These are phyloP conservation scores for Liquidambar formosana DNA, from an alignment of 164 flowering plant species.

Conservation along the genomic window DNA sequence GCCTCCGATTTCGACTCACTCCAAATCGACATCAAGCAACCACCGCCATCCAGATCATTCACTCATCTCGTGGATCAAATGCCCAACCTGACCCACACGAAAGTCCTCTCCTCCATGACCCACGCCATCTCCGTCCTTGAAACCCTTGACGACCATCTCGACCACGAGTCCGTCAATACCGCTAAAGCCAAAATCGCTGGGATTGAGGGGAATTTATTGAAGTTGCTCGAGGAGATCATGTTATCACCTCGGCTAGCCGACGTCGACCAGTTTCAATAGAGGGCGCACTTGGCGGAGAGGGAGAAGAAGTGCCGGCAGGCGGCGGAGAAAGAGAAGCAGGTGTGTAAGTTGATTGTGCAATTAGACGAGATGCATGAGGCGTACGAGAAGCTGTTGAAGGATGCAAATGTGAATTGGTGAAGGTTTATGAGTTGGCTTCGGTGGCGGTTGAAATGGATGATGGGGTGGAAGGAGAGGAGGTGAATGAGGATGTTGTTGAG, in stretches of 20 bases:
- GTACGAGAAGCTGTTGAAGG: conserved; percentile 65
- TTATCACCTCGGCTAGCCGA: conserved; percentile 35
- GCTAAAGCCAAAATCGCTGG: conserved; percentile 43
- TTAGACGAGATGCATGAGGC: conserved; percentile 87
- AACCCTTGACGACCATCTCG: conserved; percentile 65
- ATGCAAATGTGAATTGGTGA: conserved; percentile 69
- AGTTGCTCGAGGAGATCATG: conserved; percentile 48
- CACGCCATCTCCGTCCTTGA: conserved; percentile 50
- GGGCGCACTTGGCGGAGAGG: conserved; percentile 36
- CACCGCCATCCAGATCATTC: conserved; percentile 7
- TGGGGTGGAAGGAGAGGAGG: conserved; percentile 33
- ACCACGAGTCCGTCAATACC: conserved; percentile 60
- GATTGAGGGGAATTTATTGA: conserved; percentile 37
- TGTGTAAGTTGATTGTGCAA: conserved; percentile 48
- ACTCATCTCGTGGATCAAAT: conserved; percentile 24
- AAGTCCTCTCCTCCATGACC: conserved; percentile 44
- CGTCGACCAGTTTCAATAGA: conserved; percentile 42
- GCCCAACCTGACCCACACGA: conserved; percentile 47
- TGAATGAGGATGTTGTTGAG: conserved; percentile 70
- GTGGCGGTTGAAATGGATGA: conserved; percentile 14
- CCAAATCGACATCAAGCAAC: conserved; percentile 44
- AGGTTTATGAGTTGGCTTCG: conserved; percentile 51
- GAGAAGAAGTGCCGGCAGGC: conserved; percentile 38
- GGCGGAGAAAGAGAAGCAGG: conserved; percentile 58
- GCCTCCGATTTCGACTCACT: conserved; percentile 4